Conservation (phyloP, 495 filamentous ascomycete genomes). For the Cercophora newfieldiana region DNA sequence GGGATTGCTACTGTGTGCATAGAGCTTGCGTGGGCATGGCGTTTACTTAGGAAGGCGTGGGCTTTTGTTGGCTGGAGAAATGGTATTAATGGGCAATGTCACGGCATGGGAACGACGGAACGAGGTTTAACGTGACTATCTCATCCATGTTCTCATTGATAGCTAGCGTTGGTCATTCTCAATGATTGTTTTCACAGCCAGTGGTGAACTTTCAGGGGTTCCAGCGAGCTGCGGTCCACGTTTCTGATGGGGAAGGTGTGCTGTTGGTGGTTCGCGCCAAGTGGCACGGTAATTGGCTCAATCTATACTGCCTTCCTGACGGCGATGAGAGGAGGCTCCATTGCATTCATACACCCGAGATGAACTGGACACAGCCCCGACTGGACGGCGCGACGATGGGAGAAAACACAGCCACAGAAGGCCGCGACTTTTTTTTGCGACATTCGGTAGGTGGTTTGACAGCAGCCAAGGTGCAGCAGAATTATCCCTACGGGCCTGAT, state of each 20-base stretch:
- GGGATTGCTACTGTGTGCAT: background rate
- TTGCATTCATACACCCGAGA: constrained; percentile 6
- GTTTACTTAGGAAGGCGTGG: background rate
- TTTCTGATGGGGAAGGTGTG: background rate
- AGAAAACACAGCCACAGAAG: background rate
- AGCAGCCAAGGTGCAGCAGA: background rate
- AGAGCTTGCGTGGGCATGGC: background rate
- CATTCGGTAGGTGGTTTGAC: background rate
- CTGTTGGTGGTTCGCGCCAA: background rate
- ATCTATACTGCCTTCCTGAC: background rate
- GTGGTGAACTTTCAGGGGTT: background rate
- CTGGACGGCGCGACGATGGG: background rate
- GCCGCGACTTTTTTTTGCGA: background rate
- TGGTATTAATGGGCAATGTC: background rate
- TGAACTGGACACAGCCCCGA: background rate
- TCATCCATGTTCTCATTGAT: background rate
- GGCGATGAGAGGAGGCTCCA: background rate
- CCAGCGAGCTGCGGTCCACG: background rate
- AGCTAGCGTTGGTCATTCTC: background rate
- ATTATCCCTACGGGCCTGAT: background rate
- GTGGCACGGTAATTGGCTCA: background rate
- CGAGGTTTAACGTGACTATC: constrained; percentile 6
- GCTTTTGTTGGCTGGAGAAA: background rate
- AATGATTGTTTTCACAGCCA: background rate
- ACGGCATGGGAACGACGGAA: constrained; percentile 12